A percentile compares a stretch with the other conserved stretches of the same genome.
Evolutionary conservation across 2,329 filamentous ascomycete species (phyloP).

Genomic region (Monilinia polystroma): DNA sequence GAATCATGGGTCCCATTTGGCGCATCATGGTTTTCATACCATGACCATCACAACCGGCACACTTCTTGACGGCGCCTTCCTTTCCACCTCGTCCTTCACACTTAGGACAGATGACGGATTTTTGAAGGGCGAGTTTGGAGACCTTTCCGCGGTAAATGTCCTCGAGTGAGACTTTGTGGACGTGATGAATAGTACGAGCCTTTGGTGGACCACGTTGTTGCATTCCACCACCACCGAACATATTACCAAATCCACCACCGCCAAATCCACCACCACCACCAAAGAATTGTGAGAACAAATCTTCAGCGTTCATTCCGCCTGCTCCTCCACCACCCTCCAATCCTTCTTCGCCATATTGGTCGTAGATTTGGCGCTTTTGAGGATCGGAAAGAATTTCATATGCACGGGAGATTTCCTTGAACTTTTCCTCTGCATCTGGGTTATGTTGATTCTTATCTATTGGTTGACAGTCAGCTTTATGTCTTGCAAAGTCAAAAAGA

Average conservation of each 20-base stretch:
- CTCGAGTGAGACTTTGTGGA: conserved; percentile 96
- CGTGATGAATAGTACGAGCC: conserved; percentile 95
- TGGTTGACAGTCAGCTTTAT: background rate
- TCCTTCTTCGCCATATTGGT: conserved; percentile 96
- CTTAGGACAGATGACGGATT: conserved; percentile 93
- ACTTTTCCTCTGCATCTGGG: conserved; percentile 91
- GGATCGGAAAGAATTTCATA: conserved; percentile 93
- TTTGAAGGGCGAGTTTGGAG: conserved; percentile 94
- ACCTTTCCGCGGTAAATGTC: conserved; percentile 98
- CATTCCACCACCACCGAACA: conserved; percentile 71
- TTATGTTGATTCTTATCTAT: conserved; percentile 95
- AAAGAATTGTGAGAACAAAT: conserved; percentile 97
- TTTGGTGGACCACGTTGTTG: conserved; percentile 77
- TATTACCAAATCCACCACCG: conserved; percentile 70
- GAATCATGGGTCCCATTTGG: conserved; percentile 99
- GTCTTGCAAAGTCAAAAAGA: conserved; percentile 10
- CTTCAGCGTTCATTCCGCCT: conserved; percentile 90
- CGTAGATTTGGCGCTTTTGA: conserved; percentile 89
- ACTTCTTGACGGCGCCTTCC: conserved; percentile 95
- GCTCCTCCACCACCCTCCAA: conserved; percentile 81
- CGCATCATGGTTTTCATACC: conserved; percentile 99
- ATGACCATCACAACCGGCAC: conserved; percentile 83
- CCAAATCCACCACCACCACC: conserved; percentile 65
- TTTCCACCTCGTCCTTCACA: conserved; percentile 95
- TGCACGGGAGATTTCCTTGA: conserved; percentile 95